Conservation (phyloP, 2,329 filamentous ascomycete species). For the Xylaria digitata region DNA sequence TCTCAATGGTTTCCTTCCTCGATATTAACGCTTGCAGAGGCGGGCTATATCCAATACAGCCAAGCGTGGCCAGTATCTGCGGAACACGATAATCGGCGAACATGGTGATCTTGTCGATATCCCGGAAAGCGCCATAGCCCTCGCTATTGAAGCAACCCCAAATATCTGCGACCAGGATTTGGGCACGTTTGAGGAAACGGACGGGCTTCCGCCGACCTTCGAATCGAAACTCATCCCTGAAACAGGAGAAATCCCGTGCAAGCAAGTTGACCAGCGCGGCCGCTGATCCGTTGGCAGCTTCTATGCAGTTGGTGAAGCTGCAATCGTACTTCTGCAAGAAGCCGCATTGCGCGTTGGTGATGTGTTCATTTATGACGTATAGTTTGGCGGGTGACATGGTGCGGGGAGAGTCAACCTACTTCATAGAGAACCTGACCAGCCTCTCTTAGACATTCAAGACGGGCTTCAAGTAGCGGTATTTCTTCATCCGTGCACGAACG, state of each 20-base stretch:
- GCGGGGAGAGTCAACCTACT: conserved; percentile 58
- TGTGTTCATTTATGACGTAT: conserved; percentile 19
- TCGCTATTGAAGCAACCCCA: conserved; percentile 95
- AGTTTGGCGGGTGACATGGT: conserved; percentile 35
- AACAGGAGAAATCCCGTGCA: conserved; percentile 83
- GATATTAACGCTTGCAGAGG: conserved; percentile 77
- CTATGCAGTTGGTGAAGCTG: conserved; percentile 78
- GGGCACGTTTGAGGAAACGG: conserved; percentile 90
- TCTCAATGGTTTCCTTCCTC: conserved; percentile 71
- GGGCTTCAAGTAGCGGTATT: conserved; percentile 84
- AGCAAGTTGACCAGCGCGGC: conserved; percentile 87
- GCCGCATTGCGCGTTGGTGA: conserved; percentile 39
- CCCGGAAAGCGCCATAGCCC: conserved; percentile 81
- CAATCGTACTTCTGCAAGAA: conserved; percentile 75
- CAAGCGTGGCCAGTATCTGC: conserved; percentile 87
- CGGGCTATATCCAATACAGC: conserved; percentile 86
- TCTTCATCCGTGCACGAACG: conserved; percentile 86
- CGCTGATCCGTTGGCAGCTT: conserved; percentile 80
- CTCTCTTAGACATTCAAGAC: conserved; percentile 83
- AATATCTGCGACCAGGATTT: conserved; percentile 94
- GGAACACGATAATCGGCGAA: conserved; percentile 98
- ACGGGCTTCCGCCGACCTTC: conserved; percentile 76
- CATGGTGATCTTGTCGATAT: conserved; percentile 97
- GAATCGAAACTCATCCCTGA: conserved; percentile 83
- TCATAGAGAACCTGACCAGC: conserved; percentile 83